These are phyloP conservation scores for Colletotrichum sp. DNA, from an alignment of 2,329 filamentous ascomycete species.

Conservation along the genomic window DNA sequence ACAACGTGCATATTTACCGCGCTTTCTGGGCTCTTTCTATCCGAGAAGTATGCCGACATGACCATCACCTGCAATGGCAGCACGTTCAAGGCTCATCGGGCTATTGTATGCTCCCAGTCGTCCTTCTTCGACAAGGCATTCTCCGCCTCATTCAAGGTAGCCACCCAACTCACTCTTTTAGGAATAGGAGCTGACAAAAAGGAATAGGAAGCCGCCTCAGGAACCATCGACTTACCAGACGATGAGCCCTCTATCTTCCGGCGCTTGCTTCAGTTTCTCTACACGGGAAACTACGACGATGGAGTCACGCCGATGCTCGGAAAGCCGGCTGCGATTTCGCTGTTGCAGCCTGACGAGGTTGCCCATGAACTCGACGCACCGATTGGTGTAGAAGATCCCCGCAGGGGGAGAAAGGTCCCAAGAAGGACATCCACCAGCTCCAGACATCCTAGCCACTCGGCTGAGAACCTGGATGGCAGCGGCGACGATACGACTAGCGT, in stretches of 20 bases:
- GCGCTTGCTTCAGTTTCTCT: conserved; percentile 34
- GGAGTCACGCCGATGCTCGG: neutral
- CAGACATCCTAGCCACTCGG: neutral
- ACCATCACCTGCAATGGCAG: conserved; percentile 31
- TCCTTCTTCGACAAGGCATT: conserved; percentile 30
- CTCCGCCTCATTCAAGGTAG: conserved; percentile 29
- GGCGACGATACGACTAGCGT: neutral
- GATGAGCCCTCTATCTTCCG: conserved; percentile 31
- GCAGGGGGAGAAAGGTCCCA: neutral
- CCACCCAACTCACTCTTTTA: neutral
- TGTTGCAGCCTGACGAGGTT: conserved; percentile 1
- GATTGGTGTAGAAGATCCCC: neutral
- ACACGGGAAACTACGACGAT: conserved; percentile 27
- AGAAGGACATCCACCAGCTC: neutral
- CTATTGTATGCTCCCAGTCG: conserved; percentile 39
- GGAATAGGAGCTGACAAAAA: neutral
- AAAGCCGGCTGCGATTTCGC: neutral
- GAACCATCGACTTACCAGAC: conserved; percentile 29
- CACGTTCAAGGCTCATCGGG: conserved; percentile 36
- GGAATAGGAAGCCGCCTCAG: conserved; percentile 23
- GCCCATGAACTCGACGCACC: neutral
- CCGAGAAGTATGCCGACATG: conserved; percentile 36
- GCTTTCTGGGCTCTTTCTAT: neutral
- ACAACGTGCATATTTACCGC: neutral
- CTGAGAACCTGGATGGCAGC: neutral